Percentiles rank a stretch among this genome's conserved stretches.
Evolutionary conservation across 2,329 filamentous ascomycete species (phyloP).

Genomic region (Cordyceps fumosorosea): DNA sequence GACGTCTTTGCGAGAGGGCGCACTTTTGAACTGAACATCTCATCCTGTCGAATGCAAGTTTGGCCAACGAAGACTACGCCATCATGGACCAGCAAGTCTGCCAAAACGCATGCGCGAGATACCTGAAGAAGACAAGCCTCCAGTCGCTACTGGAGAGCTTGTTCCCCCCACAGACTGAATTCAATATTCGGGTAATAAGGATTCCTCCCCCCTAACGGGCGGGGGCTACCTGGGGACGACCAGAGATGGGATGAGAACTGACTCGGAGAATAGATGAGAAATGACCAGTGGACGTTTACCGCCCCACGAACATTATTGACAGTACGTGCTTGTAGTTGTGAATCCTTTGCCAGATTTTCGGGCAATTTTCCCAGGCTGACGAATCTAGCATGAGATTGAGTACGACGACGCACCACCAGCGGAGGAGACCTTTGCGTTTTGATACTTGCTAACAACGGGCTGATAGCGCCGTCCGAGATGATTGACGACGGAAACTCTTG

Average conservation of each 20-base stretch:
- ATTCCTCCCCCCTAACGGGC: background rate
- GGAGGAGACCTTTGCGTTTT: background rate
- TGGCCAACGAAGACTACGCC: background rate
- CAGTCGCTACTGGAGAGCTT: conserved; percentile 21
- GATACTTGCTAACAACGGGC: background rate
- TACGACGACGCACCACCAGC: background rate
- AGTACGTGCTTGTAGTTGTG: background rate
- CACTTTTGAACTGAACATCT: background rate
- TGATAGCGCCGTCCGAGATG: background rate
- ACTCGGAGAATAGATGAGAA: conserved; percentile 21
- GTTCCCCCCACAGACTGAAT: conserved; percentile 22
- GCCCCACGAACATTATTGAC: conserved; percentile 15
- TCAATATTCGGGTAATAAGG: conserved; percentile 24
- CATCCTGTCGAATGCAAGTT: background rate
- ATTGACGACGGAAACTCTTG: background rate
- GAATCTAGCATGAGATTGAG: background rate
- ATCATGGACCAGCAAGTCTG: conserved; percentile 12
- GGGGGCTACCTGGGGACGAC: background rate
- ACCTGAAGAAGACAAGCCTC: conserved; percentile 22
- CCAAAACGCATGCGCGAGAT: conserved; percentile 21
- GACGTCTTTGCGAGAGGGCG: background rate
- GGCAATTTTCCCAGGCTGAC: background rate
- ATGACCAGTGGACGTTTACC: conserved; percentile 25
- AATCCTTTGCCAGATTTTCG: background rate
- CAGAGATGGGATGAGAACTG: background rate